These are phyloP conservation scores for Lipomyces yamanashiensis DNA, from an alignment of 805 yeast species.

Conservation along the genomic window DNA sequence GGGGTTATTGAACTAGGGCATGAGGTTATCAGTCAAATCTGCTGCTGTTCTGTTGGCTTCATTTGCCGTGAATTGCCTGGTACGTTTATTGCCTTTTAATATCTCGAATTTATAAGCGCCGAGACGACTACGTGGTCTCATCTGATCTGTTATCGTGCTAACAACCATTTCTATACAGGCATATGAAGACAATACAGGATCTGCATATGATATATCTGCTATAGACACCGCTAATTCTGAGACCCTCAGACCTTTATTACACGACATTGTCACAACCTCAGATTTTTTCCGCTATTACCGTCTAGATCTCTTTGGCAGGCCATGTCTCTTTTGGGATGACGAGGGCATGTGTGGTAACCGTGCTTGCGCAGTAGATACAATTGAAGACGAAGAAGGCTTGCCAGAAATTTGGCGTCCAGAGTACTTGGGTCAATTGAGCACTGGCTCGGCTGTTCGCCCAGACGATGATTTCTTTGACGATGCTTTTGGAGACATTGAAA, in stretches of 20 bases:
- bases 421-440: slow-evolving; percentile 58
- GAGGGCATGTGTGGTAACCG: slow-evolving; percentile 81
- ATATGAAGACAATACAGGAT: slow-evolving; percentile 18
- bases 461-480: slow-evolving; percentile 47
- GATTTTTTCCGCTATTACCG: slow-evolving; percentile 89
- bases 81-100: not conserved
- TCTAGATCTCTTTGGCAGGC: slow-evolving; percentile 66
- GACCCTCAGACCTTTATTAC: slow-evolving; percentile 53
- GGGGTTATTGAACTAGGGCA: not conserved
- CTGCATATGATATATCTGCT: slow-evolving; percentile 42
- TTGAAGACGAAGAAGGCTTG: slow-evolving; percentile 71
- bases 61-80: not conserved
- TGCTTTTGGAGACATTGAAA: slow-evolving; percentile 45
- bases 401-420: slow-evolving; percentile 78
- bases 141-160: not conserved
- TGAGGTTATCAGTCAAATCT: slow-evolving; percentile 1
- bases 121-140: slow-evolving; percentile 8
- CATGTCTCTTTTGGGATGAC: slow-evolving; percentile 88
- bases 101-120: not conserved
- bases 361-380: slow-evolving; percentile 86
- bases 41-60: slow-evolving; percentile 6
- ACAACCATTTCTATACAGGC: not conserved
- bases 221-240: slow-evolving; percentile 57
- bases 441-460: slow-evolving; percentile 42
- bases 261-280: slow-evolving; percentile 59